Conservation (phyloP, 768 basidiomycete genomes). For the Pleurotus giganteus region DNA sequence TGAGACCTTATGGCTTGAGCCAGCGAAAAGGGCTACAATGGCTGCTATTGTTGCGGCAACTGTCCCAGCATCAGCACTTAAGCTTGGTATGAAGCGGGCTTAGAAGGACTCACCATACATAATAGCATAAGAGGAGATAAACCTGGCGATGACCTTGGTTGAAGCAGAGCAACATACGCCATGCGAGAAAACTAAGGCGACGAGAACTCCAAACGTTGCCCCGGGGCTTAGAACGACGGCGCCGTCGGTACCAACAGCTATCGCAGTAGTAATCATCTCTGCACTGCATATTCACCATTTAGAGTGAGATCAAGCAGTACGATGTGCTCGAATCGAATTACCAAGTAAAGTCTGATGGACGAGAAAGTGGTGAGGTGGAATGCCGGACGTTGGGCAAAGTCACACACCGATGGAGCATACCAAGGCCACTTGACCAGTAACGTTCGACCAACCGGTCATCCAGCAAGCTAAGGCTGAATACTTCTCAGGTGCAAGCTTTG, state of each 20-base stretch:
- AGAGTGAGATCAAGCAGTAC: not conserved
- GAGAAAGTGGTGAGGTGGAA: not conserved
- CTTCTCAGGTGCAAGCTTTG: conserved; percentile 50
- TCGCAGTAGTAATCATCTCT: conserved; percentile 63
- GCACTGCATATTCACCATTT: conserved; percentile 25
- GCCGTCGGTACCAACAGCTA: conserved; percentile 53
- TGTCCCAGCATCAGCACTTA: conserved; percentile 19
- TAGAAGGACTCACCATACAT: conserved; percentile 42
- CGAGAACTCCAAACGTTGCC: conserved; percentile 55
- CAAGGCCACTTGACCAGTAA: conserved; percentile 53
- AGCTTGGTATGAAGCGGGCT: too few relatives aligned
- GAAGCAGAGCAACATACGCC: conserved; percentile 59
- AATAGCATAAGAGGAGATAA: conserved; percentile 56
- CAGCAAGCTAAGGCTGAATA: conserved; percentile 53
- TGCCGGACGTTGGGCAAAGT: conserved; percentile 41
- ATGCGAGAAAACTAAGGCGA: conserved; percentile 52
- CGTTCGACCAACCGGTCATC: conserved; percentile 60
- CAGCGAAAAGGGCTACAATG: conserved; percentile 49
- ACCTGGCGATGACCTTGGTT: conserved; percentile 51
- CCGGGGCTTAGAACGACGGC: conserved; percentile 40
- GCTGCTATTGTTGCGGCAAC: conserved; percentile 58
- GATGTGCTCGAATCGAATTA: not conserved
- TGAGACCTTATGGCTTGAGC: conserved; percentile 46
- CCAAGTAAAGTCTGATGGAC: conserved; percentile 5
- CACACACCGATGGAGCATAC: conserved; percentile 50